Conservation (phyloP, 2,329 filamentous ascomycete species). For the Seiridium unicorne region DNA sequence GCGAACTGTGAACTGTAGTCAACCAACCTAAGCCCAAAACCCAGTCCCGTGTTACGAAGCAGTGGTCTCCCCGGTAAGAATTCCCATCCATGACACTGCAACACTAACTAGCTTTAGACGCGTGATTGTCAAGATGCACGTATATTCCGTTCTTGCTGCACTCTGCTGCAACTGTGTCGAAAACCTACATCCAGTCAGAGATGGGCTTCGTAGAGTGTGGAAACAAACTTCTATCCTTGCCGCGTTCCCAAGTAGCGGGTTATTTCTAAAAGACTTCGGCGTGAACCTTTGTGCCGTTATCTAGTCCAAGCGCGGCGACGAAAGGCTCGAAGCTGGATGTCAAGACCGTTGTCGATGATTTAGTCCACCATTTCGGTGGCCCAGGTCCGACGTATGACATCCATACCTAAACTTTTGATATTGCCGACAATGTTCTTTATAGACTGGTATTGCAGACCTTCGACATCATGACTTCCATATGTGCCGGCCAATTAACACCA, state of each 20-base stretch:
- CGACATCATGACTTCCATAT: background rate
- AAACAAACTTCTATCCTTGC: background rate
- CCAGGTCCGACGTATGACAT: background rate
- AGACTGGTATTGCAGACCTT: background rate
- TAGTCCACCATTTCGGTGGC: background rate
- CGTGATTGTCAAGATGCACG: background rate
- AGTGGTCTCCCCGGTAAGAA: background rate
- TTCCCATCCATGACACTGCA: background rate
- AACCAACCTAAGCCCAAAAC: background rate
- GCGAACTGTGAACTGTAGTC: background rate
- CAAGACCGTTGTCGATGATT: background rate
- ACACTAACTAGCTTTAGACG: background rate
- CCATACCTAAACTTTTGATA: background rate
- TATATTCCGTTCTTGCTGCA: background rate
- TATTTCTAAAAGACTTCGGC: background rate
- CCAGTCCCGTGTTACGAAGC: background rate
- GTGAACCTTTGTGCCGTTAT: background rate
- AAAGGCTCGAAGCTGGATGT: background rate
- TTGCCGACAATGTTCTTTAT: background rate
- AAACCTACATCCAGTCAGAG: background rate
- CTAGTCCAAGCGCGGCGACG: background rate
- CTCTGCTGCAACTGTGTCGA: background rate
- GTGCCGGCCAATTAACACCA: background rate
- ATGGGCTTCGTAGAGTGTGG: background rate
- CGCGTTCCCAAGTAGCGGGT: background rate